Evolutionary conservation across 176 grass and related monocot species (phyloP), one percentile per base, ranked within the genome.

Genomic region (Rhynchospora pubera): DNA sequence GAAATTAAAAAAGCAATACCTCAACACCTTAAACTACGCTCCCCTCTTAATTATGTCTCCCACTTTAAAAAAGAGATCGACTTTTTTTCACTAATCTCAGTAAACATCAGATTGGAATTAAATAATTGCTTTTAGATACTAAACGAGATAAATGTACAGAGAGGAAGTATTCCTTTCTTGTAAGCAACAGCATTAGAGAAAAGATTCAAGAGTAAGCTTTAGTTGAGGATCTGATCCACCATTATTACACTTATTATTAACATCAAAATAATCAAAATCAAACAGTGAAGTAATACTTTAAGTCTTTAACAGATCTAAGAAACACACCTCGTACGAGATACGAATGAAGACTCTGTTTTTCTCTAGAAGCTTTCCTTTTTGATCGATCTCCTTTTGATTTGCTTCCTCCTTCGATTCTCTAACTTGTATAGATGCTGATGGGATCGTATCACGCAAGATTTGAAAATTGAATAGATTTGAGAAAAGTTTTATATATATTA

Each of bases 161-260:
- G 45, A 75, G 45, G 21, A 75, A 55, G 21, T 55, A 75, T 75
- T 75, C 71, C 21, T 75, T 75, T 5, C 71, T 75, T 75, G 71
- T 26, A 51, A 75, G 71, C 22, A 52, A 75, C 71, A 47, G 52
- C 71, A 75, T 28, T 15, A 22, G 22, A 75, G 46, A 75, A 52
- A 75, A 28, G 3, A 53, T 52, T 51, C 19, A 53, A 28, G 19
- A 75, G 71, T 53, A 53, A 30, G 47, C 45, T 75, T 53, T 53
- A 53, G 47, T 75, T 55, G 28, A 75, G 5, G 47, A 75, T 52
- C 71, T 55, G 47, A 75, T 75, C 71, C 71, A 28, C 15, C 71
- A 30, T 52, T 52, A 75, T 28, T 74, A 3, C 7, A 75, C 51
- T 75, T 5, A 15, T 26, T 55, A 15, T n/a, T n/a, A n/a, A n/a